Base-by-base conservation (phyloP, 148 eudicot genomes). In the Nepenthes gracilis region DNA sequence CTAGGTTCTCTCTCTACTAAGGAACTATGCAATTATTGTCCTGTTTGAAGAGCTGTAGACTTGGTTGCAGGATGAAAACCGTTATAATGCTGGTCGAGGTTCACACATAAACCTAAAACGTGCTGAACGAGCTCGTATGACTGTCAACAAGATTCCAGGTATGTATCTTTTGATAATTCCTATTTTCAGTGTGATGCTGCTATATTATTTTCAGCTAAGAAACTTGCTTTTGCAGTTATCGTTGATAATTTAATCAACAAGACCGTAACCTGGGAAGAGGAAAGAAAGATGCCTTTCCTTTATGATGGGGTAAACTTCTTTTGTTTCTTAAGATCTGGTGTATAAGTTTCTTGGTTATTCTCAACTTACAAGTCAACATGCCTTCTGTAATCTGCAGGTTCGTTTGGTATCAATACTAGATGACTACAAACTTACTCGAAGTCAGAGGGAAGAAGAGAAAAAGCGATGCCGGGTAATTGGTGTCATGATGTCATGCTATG, bases 11-110 rank as follows among this genome's bases (percentile, higher is more conserved):
- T 23, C 23, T 23, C 23, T 23, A 23, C 23, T 23, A 23, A 23
- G 23, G 23, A 23, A 23, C 23, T 23, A 35, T 15, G 32, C 12
- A 3, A 3, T 8, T 3, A 8, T 40, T 40, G 45, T 40, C 45
- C 4, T 40, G 45, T 40, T 40, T 40, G 45, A 40, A 40, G 23
- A 40, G 45, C 45, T 40, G 8, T 4, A 40, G 8, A 40, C 62
- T 34, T 61, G 36, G 61, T 64, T 71, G 55, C 78, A 92, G 98
- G 98, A 88, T 73, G 67, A 74, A 12, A 85, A 76, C 58, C 78
- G 96, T 43, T 92, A 88, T 73, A 84, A 84, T 88, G 95, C 88
- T 47, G 87, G 96, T 66, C 83, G 87, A 76, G 98, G 98, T 55
- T 86, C 85, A 62, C 98, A 92, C 64, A 70, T 92, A 60, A 88